Evolutionary conservation across 257 asterid genomes (phyloP), one percentile per base, ranked within the genome.

Genomic region (Primulina tabacum): DNA sequence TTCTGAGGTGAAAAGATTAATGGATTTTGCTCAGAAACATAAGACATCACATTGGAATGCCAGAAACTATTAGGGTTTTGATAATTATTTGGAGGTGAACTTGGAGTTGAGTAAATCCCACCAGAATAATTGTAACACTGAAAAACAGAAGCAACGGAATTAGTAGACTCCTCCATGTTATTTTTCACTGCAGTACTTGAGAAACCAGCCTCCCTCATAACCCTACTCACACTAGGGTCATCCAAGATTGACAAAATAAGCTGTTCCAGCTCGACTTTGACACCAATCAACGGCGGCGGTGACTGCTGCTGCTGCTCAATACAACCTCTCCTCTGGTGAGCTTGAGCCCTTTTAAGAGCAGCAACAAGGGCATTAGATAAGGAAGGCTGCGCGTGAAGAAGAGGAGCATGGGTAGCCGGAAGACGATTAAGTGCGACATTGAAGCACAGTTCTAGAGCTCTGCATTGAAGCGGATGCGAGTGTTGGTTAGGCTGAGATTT

Each of bases 181-280:
- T 16, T 75, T 69, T 91, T 91, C 12, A 87, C 90, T 1, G 84
- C 74, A 9, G 85, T 77, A 77, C 91, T 84, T 17, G 90, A 87
- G 64, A 91, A 89, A 0, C 97, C 96, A 55, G 97, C 97, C 73
- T 91, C 97, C 17, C 92, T 75, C 97, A 91, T 89, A 28, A 89
- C 96, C 74, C 95, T 71, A 59, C 93, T 87, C 1, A 90, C 97
- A 68, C 95, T 90, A 1, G 97, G 97, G 68, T 90, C 97, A 70
- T 90, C 97, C 16, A 90, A 69, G 20, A 91, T 89, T 0, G 97
- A 91, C 60, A 89, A 38, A n/a, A 86, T 75, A 1, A 91, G 87
- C 72, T 89, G 96, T 33, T 91, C 97, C 58, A 91, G 64, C 77
- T 91, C 96, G 8, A 91, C 95, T 62, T 82, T 91, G 0, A 86